Base-by-base conservation (phyloP, 441 rosid genomes). In the California macrophylla region DNA sequence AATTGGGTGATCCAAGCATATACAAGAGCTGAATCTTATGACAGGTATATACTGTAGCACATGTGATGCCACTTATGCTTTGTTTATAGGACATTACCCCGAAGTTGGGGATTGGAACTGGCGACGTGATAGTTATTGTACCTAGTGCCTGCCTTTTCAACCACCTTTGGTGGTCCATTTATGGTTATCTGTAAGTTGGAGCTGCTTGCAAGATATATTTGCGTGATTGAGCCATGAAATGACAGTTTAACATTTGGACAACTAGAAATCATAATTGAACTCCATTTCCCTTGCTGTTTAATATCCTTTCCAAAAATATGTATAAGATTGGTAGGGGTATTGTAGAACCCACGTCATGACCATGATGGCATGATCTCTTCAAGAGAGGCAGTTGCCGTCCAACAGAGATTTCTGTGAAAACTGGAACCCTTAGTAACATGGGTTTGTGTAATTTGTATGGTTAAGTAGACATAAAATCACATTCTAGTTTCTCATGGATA, bases 1-100 rank as follows among this genome's bases (percentile, higher is more conserved):
- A 93, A 93, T 75, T 93, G 96, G 95, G 96, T 93, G 67, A 86
- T 93, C 80, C 96, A 91, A 86, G 97, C 98, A 64, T 93, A 88
- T 74, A 93, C 98, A 26, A 86, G 96, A 82, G 97, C 97, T 68
- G 97, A 93, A 71, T 91, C 97, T 63, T 91, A 91, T 69, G 95
- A 93, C 78, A 89, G 98, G 98, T 93, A 80, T 75, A 75, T 74
- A 76, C 36, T 70, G 61, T 66, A 34, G n/a, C 45, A 30, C 36
- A 66, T 70, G 0, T 20, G 24, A 38, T n/a, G 20, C 12, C 66
- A 47, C 16, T 36, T 21, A 36, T 52, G 54, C 18, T 52, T 18
- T 38, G 45, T 38, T 38, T 38, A 38, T 6, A 30, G 45, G 45
- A 8, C 8, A 38, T 38, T 30, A 6, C 34, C 34, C 3, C 34